Conservation (phyloP, 768 basidiomycete genomes). For the Suillus decipiens region DNA sequence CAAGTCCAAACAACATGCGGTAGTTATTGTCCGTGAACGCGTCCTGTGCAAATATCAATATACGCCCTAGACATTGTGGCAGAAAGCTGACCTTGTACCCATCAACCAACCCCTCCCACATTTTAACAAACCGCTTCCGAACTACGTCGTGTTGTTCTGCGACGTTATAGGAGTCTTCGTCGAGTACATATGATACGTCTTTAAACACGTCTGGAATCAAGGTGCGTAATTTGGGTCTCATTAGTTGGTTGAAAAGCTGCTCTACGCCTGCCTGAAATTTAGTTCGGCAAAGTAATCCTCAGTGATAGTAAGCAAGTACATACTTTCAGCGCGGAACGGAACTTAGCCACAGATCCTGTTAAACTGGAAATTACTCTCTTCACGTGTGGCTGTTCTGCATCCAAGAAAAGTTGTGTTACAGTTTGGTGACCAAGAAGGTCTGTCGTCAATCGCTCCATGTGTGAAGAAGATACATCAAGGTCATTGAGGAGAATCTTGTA, state of each 20-base stretch:
- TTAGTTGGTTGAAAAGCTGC: constrained; percentile 92
- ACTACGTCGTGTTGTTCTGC: constrained; percentile 87
- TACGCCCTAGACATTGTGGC: not conserved
- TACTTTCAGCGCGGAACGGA: constrained; percentile 77
- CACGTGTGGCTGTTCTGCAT: constrained; percentile 53
- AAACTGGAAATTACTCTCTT: constrained; percentile 51
- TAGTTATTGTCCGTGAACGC: constrained; percentile 88
- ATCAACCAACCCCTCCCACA: constrained; percentile 85
- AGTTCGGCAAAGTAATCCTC: constrained; percentile 11
- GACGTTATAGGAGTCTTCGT: constrained; percentile 82
- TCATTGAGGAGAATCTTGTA: constrained; percentile 87
- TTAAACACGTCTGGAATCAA: constrained; percentile 88
- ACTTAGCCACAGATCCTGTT: constrained; percentile 56
- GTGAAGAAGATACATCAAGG: constrained; percentile 87
- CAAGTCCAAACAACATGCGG: constrained; percentile 80
- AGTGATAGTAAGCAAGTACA: constrained; percentile 17
- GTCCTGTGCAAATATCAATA: constrained; percentile 51
- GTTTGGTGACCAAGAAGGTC: constrained; percentile 58
- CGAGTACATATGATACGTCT: constrained; percentile 84
- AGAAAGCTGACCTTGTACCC: constrained; percentile 73
- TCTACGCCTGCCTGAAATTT: constrained; percentile 73
- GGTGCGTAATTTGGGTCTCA: constrained; percentile 83
- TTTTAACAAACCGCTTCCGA: constrained; percentile 85
- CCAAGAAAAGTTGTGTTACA: constrained; percentile 69
- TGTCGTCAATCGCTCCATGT: constrained; percentile 79